A percentile compares a stretch with the other conserved stretches of the same genome.
Evolutionary conservation across 1,139 yeast genomes (phyloP).

Genomic region (Debaryomycetaceae sp.): DNA sequence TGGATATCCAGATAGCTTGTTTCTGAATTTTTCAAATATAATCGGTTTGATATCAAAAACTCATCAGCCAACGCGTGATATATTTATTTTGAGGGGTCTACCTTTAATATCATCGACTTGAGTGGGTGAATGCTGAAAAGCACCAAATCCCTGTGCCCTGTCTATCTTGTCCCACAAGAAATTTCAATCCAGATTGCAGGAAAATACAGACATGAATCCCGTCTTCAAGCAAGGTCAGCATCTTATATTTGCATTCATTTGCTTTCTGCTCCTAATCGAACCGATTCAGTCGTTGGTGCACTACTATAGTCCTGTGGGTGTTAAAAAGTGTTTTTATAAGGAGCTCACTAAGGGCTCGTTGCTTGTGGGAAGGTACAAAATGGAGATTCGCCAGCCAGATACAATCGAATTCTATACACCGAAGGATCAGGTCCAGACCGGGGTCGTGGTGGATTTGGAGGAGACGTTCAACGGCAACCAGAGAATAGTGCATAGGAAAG

Average conservation of each 20-base stretch:
- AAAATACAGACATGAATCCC: background rate
- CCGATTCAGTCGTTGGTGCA: conserved; percentile 19
- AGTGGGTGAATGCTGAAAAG: no score
- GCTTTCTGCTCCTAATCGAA: background rate
- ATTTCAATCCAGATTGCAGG: no score
- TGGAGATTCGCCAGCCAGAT: conserved; percentile 52
- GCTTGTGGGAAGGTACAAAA: conserved; percentile 55
- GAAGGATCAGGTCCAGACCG: conserved; percentile 25
- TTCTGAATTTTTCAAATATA: no score
- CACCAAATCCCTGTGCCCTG: no score
- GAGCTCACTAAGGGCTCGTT: conserved; percentile 60
- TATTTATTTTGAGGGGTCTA: no score
- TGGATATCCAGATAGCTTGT: background rate
- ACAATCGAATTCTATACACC: conserved; percentile 44
- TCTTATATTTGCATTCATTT: background rate
- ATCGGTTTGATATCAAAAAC: no score
- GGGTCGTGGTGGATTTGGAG: conserved; percentile 45
- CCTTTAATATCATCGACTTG: no score
- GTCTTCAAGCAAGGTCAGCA: background rate
- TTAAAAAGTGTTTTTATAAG: conserved; percentile 61
- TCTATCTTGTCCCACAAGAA: background rate
- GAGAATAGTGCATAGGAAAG: conserved; percentile 64
- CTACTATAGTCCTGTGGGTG: conserved; percentile 57
- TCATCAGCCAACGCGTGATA: no score
- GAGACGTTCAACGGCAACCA: conserved; percentile 67